These are phyloP conservation scores for Didymella pomorum DNA, from an alignment of 2,329 filamentous ascomycete species.

Conservation along the genomic window DNA sequence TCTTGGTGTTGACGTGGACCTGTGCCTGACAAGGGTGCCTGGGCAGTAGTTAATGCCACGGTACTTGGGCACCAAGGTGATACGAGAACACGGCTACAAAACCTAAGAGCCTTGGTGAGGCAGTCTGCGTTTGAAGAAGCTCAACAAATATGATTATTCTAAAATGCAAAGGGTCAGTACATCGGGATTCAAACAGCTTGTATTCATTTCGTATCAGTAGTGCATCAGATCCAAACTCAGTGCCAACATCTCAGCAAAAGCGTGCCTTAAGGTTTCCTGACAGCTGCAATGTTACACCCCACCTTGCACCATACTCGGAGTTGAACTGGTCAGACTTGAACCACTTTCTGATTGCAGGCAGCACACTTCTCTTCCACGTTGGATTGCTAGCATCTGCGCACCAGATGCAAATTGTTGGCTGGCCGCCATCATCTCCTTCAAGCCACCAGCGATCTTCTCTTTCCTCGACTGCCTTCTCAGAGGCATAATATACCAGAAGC, in stretches of 20 bases:
- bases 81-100: background rate
- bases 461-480: background rate
- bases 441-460: background rate
- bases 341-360: background rate
- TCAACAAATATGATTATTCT: background rate
- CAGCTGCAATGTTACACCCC: background rate
- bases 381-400: background rate
- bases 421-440: background rate
- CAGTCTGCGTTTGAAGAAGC: background rate
- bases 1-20: slow-evolving; percentile 21
- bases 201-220: too few species aligned
- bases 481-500: background rate
- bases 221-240: too few species aligned
- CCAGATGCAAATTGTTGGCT: background rate
- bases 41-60: background rate
- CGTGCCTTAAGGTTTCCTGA: too few species aligned
- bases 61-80: background rate
- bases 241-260: too few species aligned
- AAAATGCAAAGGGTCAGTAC: too few species aligned
- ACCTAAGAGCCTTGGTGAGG: background rate
- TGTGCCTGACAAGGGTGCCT: slow-evolving; percentile 16
- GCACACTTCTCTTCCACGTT: background rate
- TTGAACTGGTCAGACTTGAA: background rate
- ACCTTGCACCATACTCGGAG: background rate
- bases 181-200: too few species aligned